These are phyloP conservation scores for Hemileia vastatrix DNA, from an alignment of 1,284 basidiomycete genomes.

Conservation along the genomic window DNA sequence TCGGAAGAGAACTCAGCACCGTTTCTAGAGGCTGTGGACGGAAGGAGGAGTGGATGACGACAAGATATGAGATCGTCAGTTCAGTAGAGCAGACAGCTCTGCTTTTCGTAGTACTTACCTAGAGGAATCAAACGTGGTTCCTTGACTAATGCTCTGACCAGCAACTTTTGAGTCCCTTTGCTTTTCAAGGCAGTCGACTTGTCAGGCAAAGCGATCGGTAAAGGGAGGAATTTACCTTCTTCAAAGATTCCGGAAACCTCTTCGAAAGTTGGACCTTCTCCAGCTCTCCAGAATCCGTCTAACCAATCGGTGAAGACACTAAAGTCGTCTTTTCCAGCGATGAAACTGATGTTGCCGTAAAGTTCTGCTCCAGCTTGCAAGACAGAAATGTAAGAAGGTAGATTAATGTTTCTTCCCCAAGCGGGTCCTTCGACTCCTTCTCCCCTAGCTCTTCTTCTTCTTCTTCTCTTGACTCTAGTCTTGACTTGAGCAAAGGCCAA, in stretches of 20 bases:
- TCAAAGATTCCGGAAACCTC: not conserved
- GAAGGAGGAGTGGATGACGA: not conserved
- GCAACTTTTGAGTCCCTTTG: not conserved
- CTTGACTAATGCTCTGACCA: no score
- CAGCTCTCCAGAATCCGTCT: not conserved
- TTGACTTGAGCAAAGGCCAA: not conserved
- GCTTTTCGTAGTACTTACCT: no score
- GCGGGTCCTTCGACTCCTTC: not conserved
- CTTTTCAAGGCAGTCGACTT: not conserved
- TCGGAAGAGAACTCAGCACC: not conserved
- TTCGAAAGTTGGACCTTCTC: not conserved
- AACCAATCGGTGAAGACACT: not conserved
- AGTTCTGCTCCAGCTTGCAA: not conserved
- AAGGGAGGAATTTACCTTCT: not conserved
- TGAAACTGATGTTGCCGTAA: not conserved
- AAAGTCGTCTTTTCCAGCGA: not conserved
- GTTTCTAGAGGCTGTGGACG: not conserved
- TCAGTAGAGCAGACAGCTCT: no score
- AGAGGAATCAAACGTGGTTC: no score
- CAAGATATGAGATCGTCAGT: no score
- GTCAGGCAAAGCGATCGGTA: not conserved
- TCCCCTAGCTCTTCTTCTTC: not conserved
- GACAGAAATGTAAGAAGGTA: not conserved
- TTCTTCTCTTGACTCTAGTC: not conserved
- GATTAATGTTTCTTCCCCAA: not conserved